Evolutionary conservation across 176 grass and related monocot genomes (phyloP).

Genomic region (Eragrostis curvula): DNA sequence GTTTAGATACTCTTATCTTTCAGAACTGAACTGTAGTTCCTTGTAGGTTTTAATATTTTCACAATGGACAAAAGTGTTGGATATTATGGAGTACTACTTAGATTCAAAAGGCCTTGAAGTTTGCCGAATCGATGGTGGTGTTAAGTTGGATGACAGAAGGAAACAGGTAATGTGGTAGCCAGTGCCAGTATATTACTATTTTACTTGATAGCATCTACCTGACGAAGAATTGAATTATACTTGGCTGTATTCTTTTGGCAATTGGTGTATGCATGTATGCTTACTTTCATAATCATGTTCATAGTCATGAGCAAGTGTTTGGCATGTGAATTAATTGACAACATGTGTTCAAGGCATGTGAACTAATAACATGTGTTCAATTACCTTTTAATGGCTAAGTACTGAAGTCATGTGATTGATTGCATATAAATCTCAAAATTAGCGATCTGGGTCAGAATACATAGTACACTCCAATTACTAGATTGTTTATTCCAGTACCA

Average conservation of each 20-base stretch:
- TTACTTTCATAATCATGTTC: neutral
- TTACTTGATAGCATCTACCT: slow-evolving; percentile 18
- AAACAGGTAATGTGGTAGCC: slow-evolving; percentile 62
- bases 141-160: slow-evolving; percentile 75
- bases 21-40: neutral
- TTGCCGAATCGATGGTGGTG: slow-evolving; percentile 94
- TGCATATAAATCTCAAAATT: no score
- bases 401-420: no score
- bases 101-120: slow-evolving; percentile 59
- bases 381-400: neutral
- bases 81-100: slow-evolving; percentile 88
- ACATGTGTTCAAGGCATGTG: neutral
- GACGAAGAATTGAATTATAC: neutral
- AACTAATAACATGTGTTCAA: neutral
- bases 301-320: neutral
- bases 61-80: slow-evolving; percentile 94
- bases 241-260: neutral
- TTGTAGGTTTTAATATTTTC: slow-evolving; percentile 92
- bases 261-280: neutral
- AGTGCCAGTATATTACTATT: slow-evolving; percentile 1
- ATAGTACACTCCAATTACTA: no score
- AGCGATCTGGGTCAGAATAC: no score
- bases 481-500: neutral
- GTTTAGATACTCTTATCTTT: neutral
- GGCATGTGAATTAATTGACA: neutral